Evolutionary conservation across 805 yeast species (phyloP), one percentile per base, ranked within the genome.

Genomic region (Cyberlindnera xishuangbannaensis): DNA sequence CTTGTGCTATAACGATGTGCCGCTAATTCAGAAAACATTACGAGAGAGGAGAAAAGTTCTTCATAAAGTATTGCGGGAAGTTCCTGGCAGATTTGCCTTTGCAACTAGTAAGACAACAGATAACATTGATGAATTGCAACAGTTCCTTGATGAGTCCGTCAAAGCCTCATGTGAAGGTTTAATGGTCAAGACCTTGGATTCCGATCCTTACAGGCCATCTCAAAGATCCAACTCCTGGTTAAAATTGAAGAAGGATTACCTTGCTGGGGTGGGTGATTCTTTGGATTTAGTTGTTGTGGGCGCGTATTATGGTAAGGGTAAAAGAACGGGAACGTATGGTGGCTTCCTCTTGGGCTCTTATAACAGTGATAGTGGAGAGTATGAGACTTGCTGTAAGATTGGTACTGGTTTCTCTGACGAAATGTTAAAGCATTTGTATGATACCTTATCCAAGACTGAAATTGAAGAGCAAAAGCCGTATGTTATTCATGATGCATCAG

Each of bases 321-420:
- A 90, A 59, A 73, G 98, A 53, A 88, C 97, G 0, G 95, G 95
- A 9, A 72, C 82, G 40, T 92, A 90, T 56, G 98, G 98, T 33
- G 98, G 97, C 3, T 92, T 88, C 51, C 58, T 92, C 25, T 65
- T 92, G 31, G 97, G 95, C 0, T 81, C 94, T 19, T 90, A 86
- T 53, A 92, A 92, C 51, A 78, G 77, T 36, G 96, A 90, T 37
- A 73, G 86, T 0, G 97, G 94, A 15, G 97, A 88, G 50, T 86
- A 73, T 55, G 97, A 92, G 58, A 83, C 97, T 0, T 81, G 95
- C 26, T 92, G 98, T 63, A 92, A 92, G 56, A 88, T 94, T 35
- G 98, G 98, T 30, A 92, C 98, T 1, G 98, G 98, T 0, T 92
- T 92, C 53, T 75, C 87, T 25, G 98, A 92, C 45, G 97, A 81